Evolutionary conservation across 1,139 yeast genomes (phyloP).

Genomic region (Arxiozyma telluris): DNA sequence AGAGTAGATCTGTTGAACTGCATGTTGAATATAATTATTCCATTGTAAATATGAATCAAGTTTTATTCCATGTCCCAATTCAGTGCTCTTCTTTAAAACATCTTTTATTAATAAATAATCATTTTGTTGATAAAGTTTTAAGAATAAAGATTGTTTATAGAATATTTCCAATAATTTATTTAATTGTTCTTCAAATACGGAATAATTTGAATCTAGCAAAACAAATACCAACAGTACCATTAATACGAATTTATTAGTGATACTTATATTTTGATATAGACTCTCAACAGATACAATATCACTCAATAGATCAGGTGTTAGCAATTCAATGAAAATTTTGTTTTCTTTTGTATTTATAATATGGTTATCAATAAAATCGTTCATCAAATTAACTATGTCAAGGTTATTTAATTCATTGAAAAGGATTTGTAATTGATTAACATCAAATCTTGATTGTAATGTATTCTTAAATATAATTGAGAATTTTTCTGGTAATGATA

Average conservation of each 20-base stretch:
- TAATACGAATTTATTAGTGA: constrained; percentile 21
- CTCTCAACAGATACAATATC: constrained; percentile 19
- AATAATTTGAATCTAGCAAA: constrained; percentile 24
- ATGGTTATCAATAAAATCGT: constrained; percentile 23
- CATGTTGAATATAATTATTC: constrained; percentile 16
- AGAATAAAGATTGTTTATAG: constrained; percentile 22
- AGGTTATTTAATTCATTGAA: constrained; percentile 30
- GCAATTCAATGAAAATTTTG: constrained; percentile 17
- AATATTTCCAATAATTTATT: constrained; percentile 19
- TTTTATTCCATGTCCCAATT: constrained; percentile 20
- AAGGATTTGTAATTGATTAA: constrained; percentile 25
- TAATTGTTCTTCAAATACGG: constrained; percentile 17
- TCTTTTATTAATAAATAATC: constrained; percentile 16
- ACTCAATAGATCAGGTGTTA: constrained; percentile 14
- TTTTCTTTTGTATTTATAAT: constrained; percentile 5
- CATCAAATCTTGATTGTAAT: constrained; percentile 29
- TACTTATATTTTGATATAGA: constrained; percentile 18
- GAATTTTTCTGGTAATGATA: constrained; percentile 26
- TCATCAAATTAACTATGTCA: constrained; percentile 20
- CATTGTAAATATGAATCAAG: constrained; percentile 20
- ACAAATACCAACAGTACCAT: constrained; percentile 23
- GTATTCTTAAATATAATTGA: constrained; percentile 31
- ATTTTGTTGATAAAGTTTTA: constrained; percentile 21
- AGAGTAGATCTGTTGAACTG: constrained; percentile 13
- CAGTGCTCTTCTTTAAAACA: constrained; percentile 16